Evolutionary conservation across 2,329 filamentous ascomycete genomes (phyloP), one percentile per base, ranked within the genome.

Genomic region (Iodosphaeria phyllophila): DNA sequence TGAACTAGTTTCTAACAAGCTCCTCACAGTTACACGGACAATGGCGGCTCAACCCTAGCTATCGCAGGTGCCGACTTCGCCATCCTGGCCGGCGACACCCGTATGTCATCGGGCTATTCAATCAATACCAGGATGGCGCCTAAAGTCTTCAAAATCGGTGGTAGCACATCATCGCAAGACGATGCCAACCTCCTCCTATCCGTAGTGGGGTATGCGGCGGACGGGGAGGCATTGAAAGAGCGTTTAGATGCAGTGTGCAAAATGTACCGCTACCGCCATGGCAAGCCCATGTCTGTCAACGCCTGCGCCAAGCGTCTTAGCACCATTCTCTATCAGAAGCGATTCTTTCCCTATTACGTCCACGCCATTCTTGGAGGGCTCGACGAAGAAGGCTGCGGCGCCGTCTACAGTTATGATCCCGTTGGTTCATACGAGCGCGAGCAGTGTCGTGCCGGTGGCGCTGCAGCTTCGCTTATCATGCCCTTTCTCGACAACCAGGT

Each of bases 401-500:
- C 86, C 27, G 64, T 98, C 32, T 98, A 93, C 64, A 89, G 78
- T 35, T 98, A 98, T 57, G 89, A 98, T 47, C 89, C 89, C 1
- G 89, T 98, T 20, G 89, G 89, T 39, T 92, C 80, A 48, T 98
- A 95, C 56, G 89, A 98, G 63, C 64, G 89, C 36, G 89, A 98
- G 57, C 80, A 92, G 57, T 93, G 84, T 58, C 73, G 86, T 36
- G 84, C 89, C 18, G 89, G 80, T 20, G 89, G 89, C 41, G 84
- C 89, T 9, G 84, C 84, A 12, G 76, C 82, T 27, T 89, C 79
- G 43, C 58, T 98, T 51, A 98, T 98, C 54, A 98, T 93, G 79
- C 89, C 89, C 2, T 98, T 98, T 64, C 57, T 98, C 44, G 89
- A 98, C 53, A 98, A 98, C 52, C 91, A 98, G 56, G 89, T 98